Conservation (phyloP, 306 rosid species). For the Vigna nakashimae region DNA sequence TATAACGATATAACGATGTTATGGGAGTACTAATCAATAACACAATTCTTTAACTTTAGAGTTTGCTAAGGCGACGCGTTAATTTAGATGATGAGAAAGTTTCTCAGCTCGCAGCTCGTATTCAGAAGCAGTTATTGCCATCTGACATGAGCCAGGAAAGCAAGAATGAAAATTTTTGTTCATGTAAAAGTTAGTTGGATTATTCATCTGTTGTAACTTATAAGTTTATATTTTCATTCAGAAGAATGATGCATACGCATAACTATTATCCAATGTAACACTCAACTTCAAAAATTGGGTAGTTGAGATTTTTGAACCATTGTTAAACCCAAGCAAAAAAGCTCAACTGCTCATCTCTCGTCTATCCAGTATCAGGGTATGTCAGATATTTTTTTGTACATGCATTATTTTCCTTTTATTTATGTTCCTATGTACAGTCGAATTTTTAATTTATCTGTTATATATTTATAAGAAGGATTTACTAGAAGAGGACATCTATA, state of each 20-base stretch:
- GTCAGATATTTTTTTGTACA: constrained; percentile 13
- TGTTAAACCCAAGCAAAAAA: background rate
- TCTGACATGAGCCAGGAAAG: constrained; percentile 43
- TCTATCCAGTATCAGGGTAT: constrained; percentile 11
- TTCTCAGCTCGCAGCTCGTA: constrained; percentile 63
- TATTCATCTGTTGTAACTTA: constrained; percentile 41
- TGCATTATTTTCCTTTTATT: constrained; percentile 13
- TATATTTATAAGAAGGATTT: constrained; percentile 11
- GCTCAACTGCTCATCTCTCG: constrained; percentile 9
- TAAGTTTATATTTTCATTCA: constrained; percentile 37
- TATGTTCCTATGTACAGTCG: constrained; percentile 40
- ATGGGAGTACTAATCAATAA: constrained; percentile 6
- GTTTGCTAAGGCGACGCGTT: constrained; percentile 73
- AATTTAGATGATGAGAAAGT: constrained; percentile 72
- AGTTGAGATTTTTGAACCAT: background rate
- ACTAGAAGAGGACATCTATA: background rate
- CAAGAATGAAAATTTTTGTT: constrained; percentile 58
- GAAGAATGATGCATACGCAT: constrained; percentile 27
- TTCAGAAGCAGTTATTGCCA: constrained; percentile 66
- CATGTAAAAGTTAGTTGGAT: constrained; percentile 57
- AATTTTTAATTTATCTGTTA: background rate
- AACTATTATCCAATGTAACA: constrained; percentile 9
- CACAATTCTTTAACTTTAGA: constrained; percentile 51
- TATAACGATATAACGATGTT: constrained; percentile 9
- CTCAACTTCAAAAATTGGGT: constrained; percentile 31